A percentile compares a stretch with the other conserved stretches of the same genome.
These are phyloP conservation scores for Lactarius hatsudake DNA, from an alignment of 768 basidiomycete genomes.

Conservation along the genomic window DNA sequence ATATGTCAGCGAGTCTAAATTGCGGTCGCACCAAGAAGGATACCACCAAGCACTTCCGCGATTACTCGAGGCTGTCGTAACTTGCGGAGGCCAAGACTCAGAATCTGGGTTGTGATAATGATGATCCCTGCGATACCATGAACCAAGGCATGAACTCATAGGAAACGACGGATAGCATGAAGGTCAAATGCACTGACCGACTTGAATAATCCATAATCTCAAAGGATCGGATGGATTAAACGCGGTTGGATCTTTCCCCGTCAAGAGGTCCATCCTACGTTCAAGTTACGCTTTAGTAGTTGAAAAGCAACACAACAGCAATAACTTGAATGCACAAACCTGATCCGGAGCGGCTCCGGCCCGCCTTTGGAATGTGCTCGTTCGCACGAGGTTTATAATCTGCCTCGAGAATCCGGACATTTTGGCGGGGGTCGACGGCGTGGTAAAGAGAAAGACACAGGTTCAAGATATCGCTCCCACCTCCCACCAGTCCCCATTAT, in stretches of 20 bases:
- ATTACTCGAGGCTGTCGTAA: constrained; percentile 85
- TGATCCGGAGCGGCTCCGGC: constrained; percentile 26
- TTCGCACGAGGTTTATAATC: constrained; percentile 5
- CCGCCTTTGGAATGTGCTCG: constrained; percentile 2
- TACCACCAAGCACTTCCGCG: constrained; percentile 83
- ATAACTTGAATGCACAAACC: constrained; percentile 11
- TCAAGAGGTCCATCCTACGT: constrained; percentile 70
- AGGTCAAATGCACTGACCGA: constrained; percentile 46
- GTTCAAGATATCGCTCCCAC: background rate
- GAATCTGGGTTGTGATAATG: constrained; percentile 70
- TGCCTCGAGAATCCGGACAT: constrained; percentile 21
- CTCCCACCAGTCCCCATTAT: too few species aligned
- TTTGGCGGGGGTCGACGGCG: background rate
- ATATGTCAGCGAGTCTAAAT: background rate
- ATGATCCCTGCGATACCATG: constrained; percentile 71
- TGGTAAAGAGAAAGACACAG: background rate
- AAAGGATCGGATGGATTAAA: constrained; percentile 70
- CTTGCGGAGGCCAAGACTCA: constrained; percentile 69
- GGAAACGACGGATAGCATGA: background rate
- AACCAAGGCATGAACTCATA: background rate
- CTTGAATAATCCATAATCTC: constrained; percentile 74
- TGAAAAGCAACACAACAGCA: too few species aligned
- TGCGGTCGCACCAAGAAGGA: constrained; percentile 61
- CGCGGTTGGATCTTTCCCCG: constrained; percentile 67
- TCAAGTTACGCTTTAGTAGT: background rate